A percentile compares a stretch with the other conserved stretches of the same genome.
These are phyloP conservation scores for Tetrahymena thermophila DNA, from an alignment of 73 alveolate species.

Conservation along the genomic window DNA sequence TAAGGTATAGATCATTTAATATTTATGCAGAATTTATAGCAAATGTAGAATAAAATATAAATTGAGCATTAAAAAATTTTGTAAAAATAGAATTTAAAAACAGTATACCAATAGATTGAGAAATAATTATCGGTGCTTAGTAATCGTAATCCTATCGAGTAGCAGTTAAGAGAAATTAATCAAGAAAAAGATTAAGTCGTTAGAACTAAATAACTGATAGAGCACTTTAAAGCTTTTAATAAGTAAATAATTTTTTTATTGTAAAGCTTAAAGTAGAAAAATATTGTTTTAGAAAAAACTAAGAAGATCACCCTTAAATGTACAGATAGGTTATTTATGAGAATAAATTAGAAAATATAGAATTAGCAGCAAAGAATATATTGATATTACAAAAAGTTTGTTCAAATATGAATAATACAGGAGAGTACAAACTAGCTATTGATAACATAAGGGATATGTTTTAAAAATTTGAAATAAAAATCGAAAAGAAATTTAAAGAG, in stretches of 20 bases:
- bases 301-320: not conserved
- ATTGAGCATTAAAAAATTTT: no score
- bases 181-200: not conserved
- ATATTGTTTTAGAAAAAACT: not conserved
- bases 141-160: not conserved
- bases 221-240: not conserved
- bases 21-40: not conserved
- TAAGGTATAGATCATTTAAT: not conserved
- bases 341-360: not conserved
- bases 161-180: not conserved
- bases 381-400: not conserved
- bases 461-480: not conserved
- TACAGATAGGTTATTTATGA: not conserved
- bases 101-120: not conserved
- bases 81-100: not conserved
- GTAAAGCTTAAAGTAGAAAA: not conserved
- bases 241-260: not conserved
- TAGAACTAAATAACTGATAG: not conserved
- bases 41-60: not conserved
- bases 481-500: not conserved
- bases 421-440: not conserved
- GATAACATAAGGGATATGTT: not conserved
- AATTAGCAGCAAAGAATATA: not conserved
- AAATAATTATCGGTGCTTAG: not conserved
- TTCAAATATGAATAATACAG: not conserved